A percentile compares a stretch with the other conserved stretches of the same genome.
Evolutionary conservation across 192 early-diverging fungal genomes (phyloP).

Genomic region (Umbelopsis isabellina): DNA sequence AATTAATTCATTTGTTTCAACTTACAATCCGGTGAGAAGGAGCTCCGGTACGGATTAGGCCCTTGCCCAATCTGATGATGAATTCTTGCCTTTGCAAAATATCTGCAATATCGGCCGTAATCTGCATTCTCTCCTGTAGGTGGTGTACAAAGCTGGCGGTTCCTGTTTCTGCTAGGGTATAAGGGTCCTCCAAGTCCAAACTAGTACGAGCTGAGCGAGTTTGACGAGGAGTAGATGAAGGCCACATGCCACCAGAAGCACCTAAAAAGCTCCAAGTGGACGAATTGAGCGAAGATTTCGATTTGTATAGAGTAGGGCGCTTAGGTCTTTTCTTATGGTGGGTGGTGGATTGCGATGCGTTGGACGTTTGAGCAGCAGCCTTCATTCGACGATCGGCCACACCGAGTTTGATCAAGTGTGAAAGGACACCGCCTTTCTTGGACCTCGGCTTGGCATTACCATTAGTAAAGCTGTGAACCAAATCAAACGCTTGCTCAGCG

Average conservation of each 20-base stretch:
- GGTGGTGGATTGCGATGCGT: neutral
- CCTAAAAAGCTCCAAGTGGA: neutral
- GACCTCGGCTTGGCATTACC: constrained; percentile 15
- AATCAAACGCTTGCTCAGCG: constrained; percentile 28
- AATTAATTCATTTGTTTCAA: neutral
- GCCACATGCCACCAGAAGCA: constrained; percentile 16
- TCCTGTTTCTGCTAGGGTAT: constrained; percentile 30
- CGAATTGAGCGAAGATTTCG: neutral
- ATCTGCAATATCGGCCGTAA: constrained; percentile 43
- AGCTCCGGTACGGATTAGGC: constrained; percentile 51
- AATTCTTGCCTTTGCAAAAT: constrained; percentile 52
- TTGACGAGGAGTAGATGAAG: neutral
- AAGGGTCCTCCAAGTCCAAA: constrained; percentile 26
- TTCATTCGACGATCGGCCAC: constrained; percentile 23
- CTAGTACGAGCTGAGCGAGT: constrained; percentile 26
- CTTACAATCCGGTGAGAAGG: constrained; percentile 57
- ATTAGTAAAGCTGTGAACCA: constrained; percentile 32
- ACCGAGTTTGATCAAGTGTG: constrained; percentile 50
- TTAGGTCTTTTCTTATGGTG: neutral
- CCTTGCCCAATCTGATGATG: constrained; percentile 52
- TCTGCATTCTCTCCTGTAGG: constrained; percentile 30
- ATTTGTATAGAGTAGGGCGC: constrained; percentile 9
- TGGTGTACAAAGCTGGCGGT: constrained; percentile 5
- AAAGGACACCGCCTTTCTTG: constrained; percentile 45
- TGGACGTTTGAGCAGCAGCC: neutral